Evolutionary conservation across 225 moss, liverwort and hornwort genomes (phyloP).

Genomic region (Lunularia cruciata): DNA sequence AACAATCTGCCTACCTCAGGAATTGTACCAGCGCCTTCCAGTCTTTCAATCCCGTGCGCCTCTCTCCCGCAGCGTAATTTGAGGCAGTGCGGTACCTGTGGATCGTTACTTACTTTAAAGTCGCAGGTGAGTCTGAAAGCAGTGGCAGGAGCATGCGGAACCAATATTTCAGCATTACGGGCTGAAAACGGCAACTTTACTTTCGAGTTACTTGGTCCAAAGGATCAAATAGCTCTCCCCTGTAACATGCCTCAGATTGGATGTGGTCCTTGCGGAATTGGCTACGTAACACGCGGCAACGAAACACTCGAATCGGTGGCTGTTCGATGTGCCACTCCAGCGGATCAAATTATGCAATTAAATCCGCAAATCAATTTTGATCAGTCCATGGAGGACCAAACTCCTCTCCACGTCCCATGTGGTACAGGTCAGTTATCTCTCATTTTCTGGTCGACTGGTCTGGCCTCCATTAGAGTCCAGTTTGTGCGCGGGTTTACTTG

Average conservation of each 20-base stretch:
- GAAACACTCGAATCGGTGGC: background rate
- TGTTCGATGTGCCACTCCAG: background rate
- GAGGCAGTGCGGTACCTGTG: constrained; percentile 1
- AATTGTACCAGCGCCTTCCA: background rate
- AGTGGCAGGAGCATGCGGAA: constrained; percentile 14
- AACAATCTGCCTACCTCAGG: constrained; percentile 2
- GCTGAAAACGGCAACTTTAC: constrained; percentile 6
- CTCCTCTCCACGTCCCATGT: background rate
- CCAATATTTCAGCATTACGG: background rate
- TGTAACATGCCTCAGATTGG: background rate
- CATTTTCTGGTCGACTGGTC: no score
- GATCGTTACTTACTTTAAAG: constrained; percentile 1
- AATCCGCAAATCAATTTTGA: background rate
- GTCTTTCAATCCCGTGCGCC: constrained; percentile 6
- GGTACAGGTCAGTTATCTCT: no score
- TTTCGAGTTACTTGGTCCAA: background rate
- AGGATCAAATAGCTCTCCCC: background rate
- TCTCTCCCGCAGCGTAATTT: background rate
- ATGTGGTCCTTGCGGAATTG: constrained; percentile 11
- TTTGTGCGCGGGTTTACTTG: no score
- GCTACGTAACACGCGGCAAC: background rate
- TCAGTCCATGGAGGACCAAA: background rate
- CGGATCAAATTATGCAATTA: background rate
- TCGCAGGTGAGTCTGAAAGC: background rate
- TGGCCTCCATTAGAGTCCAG: no score